Base-by-base conservation (phyloP, 2,329 filamentous ascomycete genomes). In the Fusarium guadeloupense region DNA sequence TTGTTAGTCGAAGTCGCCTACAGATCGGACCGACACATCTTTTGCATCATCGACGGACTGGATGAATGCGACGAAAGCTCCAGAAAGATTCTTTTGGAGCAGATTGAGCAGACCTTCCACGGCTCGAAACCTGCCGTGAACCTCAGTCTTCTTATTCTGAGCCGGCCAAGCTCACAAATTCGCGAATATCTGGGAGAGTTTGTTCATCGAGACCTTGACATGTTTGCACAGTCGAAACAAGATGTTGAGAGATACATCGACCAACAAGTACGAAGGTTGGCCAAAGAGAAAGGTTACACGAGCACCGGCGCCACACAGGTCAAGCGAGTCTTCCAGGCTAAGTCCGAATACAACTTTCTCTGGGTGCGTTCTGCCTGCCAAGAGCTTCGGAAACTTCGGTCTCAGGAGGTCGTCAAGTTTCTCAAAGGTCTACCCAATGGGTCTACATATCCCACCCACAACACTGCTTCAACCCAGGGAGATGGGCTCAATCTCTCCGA, bases 301-400 rank as follows among this genome's bases (percentile, higher is more conserved):
- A 30, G 42, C 13, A 63, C 55, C 34, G 39, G 57, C n/a, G 54
- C 54, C 21, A 30, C 42, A 1, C 46, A 67, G 26, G 42, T 69
- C 12, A 52, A 39, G 6, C 33, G 58, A 9, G 56, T 64, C 6
- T 65, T 71, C 7, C 39, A 48, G 34, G 39, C 57, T 13, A 71
- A 66, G 33, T 61, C 62, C 6, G 61, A 63, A 39, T 58, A 61
- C 9, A 71, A 54, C 12, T 71, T 71, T 19, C 53, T 71, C 12
- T 71, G 66, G 67, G 48, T 69, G 19, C 63, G 64, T 23, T 58
- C 64, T 20, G 67, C 64, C 12, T 67, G 68, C 23, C 37, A 58
- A 37, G 65, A 66, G 23, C 57, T 71, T 2, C 53, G 62, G 16
- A 30, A 41, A 10, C 33, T 59, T 21, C 46, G 50, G 20, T 65